Base-by-base conservation (phyloP, 2,329 filamentous ascomycete genomes). In the Colletotrichum scovillei region DNA sequence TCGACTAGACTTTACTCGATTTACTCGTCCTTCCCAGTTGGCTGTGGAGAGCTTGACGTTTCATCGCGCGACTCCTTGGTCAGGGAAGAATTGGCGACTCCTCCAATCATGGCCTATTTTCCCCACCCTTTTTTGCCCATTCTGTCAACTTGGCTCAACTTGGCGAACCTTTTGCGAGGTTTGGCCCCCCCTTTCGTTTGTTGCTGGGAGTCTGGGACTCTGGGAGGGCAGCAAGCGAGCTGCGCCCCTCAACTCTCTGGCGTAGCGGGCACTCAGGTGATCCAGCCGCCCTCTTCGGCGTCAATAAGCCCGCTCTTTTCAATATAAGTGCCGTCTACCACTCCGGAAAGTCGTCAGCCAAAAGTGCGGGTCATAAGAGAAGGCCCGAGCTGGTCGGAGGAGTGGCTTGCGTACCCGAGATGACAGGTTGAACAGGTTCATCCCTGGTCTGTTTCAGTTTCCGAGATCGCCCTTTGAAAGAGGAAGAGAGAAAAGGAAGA, bases 61-160 rank as follows among this genome's bases (percentile, higher is more conserved):
- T 73, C 70, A 73, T 70, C 70, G 67, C 67, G 60, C 67, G 56
- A 56, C 53, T 62, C 49, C 59, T 32, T 22, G 58, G 66, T 26
- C 60, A 65, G 60, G 49, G 60, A 60, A 73, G 46, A 60, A 70
- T 56, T 52, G 26, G n/a, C 32, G 70, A 60, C 32, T 60, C 60
- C 59, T 65, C 67, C 67, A 73, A 73, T 73, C 67, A 69, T 42
- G 16, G 7, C 26, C 30, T 16, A 35, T 55, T 42, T 70, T 65
- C 60, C 22, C 66, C 67, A 70, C 60, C 55, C 35, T 46, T 62
- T 42, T n/a, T 49, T 55, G 55, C 55, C 52, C 12, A 49, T 70
- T 55, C 66, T 56, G 59, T 38, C 35, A 59, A 60, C 66, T n/a
- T 59, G 30, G 59, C 38, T 22, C 60, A 67, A 49, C 56, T 60